These are phyloP conservation scores for Coffea humblotiana DNA, from an alignment of 305 asterid genomes.

Conservation along the genomic window DNA sequence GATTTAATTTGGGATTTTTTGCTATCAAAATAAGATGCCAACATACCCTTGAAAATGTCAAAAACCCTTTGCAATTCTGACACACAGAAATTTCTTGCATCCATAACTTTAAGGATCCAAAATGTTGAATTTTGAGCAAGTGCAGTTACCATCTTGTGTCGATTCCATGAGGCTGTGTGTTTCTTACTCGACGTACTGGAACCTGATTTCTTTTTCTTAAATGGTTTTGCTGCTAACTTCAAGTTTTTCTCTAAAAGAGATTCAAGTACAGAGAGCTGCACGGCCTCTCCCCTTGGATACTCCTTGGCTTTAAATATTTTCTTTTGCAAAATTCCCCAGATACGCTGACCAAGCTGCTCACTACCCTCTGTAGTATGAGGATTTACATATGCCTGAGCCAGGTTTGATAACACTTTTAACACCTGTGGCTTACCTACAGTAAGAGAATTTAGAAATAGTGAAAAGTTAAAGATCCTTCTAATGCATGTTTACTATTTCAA, in stretches of 20 bases:
- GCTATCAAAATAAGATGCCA: slow-evolving; percentile 68
- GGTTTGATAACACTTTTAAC: slow-evolving; percentile 68
- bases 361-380: slow-evolving; percentile 92
- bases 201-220: slow-evolving; percentile 79
- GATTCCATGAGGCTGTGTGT: slow-evolving; percentile 70
- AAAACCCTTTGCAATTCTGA: slow-evolving; percentile 61
- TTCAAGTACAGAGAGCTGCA: slow-evolving; percentile 60
- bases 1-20: slow-evolving; percentile 83
- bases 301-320: slow-evolving; percentile 92
- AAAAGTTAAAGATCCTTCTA: background rate
- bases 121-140: slow-evolving; percentile 81
- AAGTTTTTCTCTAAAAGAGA: slow-evolving; percentile 77
- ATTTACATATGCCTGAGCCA: slow-evolving; percentile 77
- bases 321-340: slow-evolving; percentile 91
- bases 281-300: slow-evolving; percentile 71
- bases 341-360: slow-evolving; percentile 94
- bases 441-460: background rate
- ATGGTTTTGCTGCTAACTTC: slow-evolving; percentile 87
- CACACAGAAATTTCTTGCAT: slow-evolving; percentile 56
- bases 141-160: slow-evolving; percentile 71
- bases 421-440: slow-evolving; percentile 79
- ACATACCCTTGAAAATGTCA: slow-evolving; percentile 50
- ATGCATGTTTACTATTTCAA: background rate
- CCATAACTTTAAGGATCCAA: slow-evolving; percentile 85
- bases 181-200: slow-evolving; percentile 70